phyloP scores from a whole-genome alignment of 169 alveolate species.

The Toxoplasma gondii region DNA sequence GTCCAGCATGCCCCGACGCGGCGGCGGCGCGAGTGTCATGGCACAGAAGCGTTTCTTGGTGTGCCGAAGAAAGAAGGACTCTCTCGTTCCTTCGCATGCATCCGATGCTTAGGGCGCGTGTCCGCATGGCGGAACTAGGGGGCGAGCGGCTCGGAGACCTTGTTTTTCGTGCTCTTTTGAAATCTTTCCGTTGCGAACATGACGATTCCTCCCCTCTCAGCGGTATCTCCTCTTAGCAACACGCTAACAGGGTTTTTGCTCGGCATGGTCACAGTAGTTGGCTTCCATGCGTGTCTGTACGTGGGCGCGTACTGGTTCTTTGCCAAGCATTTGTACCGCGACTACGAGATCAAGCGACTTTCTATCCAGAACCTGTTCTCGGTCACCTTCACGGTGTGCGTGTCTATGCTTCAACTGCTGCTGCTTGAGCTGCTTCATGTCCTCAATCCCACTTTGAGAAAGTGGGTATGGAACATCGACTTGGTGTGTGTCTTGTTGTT shows the following conservation, averaged over 20 bases:
- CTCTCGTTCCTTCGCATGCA: neutral
- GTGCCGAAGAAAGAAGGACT: neutral
- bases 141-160: too few relatives aligned
- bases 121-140: too few relatives aligned
- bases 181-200: neutral
- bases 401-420: constrained; percentile 63
- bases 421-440: constrained; percentile 65
- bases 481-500: constrained; percentile 45
- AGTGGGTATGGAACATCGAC: constrained; percentile 57
- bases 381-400: constrained; percentile 55
- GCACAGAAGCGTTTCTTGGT: neutral
- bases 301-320: constrained; percentile 60
- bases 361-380: constrained; percentile 57
- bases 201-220: constrained; percentile 56
- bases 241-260: constrained; percentile 33
- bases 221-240: constrained; percentile 58
- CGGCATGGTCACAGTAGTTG: constrained; percentile 53
- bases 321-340: constrained; percentile 60
- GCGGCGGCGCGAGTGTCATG: neutral
- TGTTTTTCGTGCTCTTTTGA: neutral
- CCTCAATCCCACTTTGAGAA: constrained; percentile 47
- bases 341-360: constrained; percentile 59
- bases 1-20: neutral
- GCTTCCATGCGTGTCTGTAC: constrained; percentile 59
- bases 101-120: too few relatives aligned